phyloP scores from a whole-genome alignment of 2,329 filamentous ascomycete species.

The Penicillium brasilianum region DNA sequence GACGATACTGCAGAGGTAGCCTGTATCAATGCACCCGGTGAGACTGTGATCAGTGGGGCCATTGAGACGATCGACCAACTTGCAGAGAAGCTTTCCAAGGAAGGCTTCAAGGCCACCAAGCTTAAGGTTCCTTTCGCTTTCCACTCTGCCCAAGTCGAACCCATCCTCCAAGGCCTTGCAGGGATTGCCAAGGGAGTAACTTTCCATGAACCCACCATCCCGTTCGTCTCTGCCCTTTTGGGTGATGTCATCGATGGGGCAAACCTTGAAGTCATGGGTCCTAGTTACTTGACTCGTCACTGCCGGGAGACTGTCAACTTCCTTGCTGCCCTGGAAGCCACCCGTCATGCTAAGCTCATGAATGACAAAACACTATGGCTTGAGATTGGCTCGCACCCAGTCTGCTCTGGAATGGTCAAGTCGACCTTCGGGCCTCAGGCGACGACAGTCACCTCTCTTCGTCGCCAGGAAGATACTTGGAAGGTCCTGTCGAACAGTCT shows the following conservation, averaged over 20 bases:
- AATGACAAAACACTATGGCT: conserved; percentile 74
- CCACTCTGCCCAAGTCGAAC: conserved; percentile 54
- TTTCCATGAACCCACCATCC: conserved; percentile 47
- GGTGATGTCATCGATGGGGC: conserved; percentile 48
- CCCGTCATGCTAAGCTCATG: conserved; percentile 52
- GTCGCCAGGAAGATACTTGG: conserved; percentile 50
- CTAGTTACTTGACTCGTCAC: conserved; percentile 48
- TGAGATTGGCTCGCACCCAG: conserved; percentile 62
- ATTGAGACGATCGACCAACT: conserved; percentile 44
- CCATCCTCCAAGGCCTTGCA: conserved; percentile 51
- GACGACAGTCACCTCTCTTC: conserved; percentile 54
- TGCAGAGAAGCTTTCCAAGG: conserved; percentile 40
- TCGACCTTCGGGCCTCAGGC: conserved; percentile 64
- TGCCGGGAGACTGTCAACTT: conserved; percentile 55
- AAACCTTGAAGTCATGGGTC: conserved; percentile 40
- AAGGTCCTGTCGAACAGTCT: conserved; percentile 47
- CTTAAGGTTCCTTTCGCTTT: conserved; percentile 53
- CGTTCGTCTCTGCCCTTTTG: conserved; percentile 54
- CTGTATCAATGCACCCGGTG: conserved; percentile 52
- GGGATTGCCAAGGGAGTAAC: conserved; percentile 43
- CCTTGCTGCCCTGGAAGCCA: conserved; percentile 48
- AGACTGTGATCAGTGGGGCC: conserved; percentile 50
- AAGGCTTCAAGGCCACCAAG: conserved; percentile 48
- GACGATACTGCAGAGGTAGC: conserved; percentile 41
- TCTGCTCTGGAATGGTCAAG: conserved; percentile 54